Base-by-base conservation (phyloP, 2,329 filamentous ascomycete species). In the Ophiosphaerella korrae region DNA sequence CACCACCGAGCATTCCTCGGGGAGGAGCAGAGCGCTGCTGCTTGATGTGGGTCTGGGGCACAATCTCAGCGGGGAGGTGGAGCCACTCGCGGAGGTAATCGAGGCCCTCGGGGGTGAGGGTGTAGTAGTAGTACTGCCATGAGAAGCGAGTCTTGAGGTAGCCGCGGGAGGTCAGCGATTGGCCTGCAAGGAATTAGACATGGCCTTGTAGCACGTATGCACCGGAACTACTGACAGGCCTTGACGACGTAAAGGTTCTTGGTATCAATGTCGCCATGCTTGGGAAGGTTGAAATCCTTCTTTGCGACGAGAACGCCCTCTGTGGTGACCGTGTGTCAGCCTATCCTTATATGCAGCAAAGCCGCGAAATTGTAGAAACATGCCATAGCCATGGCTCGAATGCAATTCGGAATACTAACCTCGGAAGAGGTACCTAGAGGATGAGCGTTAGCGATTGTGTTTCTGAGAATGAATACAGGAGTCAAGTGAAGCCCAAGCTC, bases 81-180 rank as follows among this genome's bases (percentile, higher is more conserved):
- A 99, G 92, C 94, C 94, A 99, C 86, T 99, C 94, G 78, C 94
- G 93, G 80, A 99, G 92, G 87, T 99, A 99, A 85, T 97, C 93
- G 79, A 99, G 93, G 83, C 94, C 94, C 86, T 97, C 92, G 76
- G 92, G 90, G 79, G 93, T 97, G 81, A 99, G 88, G 81, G 94
- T 97, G 88, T 99, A 99, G 90, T 99, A 99, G 89, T 97, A 76
- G 63, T 69, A 75, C 58, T 76, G 74, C 74, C 74, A 76, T 52
- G 92, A 96, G 89, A 99, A 99, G 82, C 95, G 94, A 73, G 94
- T 99, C 90, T 99, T 99, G 83, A 99, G 87, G 82, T 90, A 97
- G 78, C 93, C 93, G 79, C 94, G 93, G 71, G 92, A 97, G 84
- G 88, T 96, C 77, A 99, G 88, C 64, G 94, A 99, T 85, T 99